Conservation (phyloP, 345 rosid species). For the Lumnitzera racemosa region DNA sequence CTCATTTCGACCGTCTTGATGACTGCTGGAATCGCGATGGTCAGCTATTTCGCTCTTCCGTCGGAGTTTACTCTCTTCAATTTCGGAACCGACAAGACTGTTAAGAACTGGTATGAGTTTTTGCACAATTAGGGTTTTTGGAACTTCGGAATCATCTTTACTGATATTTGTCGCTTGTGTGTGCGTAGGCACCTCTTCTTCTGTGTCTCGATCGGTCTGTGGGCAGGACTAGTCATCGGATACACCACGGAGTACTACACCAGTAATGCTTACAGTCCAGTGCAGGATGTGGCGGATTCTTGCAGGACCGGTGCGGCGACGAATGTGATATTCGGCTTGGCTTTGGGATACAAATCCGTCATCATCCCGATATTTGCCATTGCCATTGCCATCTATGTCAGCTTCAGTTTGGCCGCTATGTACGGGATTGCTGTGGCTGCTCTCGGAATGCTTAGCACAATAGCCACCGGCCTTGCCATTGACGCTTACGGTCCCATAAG, state of each 20-base stretch:
- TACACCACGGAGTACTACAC: slow-evolving; percentile 57
- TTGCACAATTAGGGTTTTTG: too few relatives aligned
- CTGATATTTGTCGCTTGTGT: neutral
- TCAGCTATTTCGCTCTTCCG: slow-evolving; percentile 45
- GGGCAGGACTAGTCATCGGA: slow-evolving; percentile 69
- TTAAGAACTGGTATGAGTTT: slow-evolving; percentile 45
- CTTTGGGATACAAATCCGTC: slow-evolving; percentile 63
- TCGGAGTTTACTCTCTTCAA: slow-evolving; percentile 53
- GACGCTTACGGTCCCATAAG: slow-evolving; percentile 74
- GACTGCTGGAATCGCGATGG: slow-evolving; percentile 53
- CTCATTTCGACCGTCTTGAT: slow-evolving; percentile 57
- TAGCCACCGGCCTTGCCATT: slow-evolving; percentile 55
- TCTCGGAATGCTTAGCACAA: slow-evolving; percentile 66
- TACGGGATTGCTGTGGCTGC: slow-evolving; percentile 67
- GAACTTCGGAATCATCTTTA: neutral
- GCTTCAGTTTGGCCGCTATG: slow-evolving; percentile 73
- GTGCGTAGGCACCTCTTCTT: slow-evolving; percentile 53
- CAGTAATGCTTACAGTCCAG: slow-evolving; percentile 67
- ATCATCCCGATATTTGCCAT: slow-evolving; percentile 60
- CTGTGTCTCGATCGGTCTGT: slow-evolving; percentile 52
- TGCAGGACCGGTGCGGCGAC: slow-evolving; percentile 65
- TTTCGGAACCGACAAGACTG: slow-evolving; percentile 49
- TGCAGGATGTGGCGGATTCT: slow-evolving; percentile 70
- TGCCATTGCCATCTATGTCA: slow-evolving; percentile 44
- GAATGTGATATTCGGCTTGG: slow-evolving; percentile 62